A percentile compares a stretch with the other conserved stretches of the same genome.
Conservation (phyloP, 129 eudicot species). For the Chrysanthemum seticuspe region DNA sequence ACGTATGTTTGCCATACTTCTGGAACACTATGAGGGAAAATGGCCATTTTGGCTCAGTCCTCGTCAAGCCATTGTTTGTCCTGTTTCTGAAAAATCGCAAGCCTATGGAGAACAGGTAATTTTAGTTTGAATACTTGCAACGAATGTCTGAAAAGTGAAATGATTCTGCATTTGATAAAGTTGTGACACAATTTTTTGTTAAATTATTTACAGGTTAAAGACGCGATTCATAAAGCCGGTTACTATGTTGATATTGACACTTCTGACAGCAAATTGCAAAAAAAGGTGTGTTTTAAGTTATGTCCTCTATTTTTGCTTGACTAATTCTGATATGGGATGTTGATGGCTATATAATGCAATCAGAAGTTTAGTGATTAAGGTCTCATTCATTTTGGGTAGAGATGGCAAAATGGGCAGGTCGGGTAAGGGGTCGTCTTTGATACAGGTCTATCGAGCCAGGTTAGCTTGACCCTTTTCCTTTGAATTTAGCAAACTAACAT, state of each 20-base stretch:
- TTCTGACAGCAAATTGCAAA: constrained; percentile 65
- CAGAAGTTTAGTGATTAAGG: no score
- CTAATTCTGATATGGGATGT: no score
- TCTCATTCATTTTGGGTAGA: no score
- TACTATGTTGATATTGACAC: constrained; percentile 80
- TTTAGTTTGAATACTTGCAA: not conserved
- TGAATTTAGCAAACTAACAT: not conserved
- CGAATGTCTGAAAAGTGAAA: no score
- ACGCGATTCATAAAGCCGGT: constrained; percentile 70
- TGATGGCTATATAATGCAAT: no score
- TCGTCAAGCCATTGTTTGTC: constrained; percentile 91
- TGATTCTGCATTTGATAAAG: no score
- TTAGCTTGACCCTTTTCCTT: no score
- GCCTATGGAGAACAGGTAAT: constrained; percentile 73
- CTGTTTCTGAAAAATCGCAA: constrained; percentile 82
- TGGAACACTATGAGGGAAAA: constrained; percentile 95
- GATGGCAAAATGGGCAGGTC: no score
- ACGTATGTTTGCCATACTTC: constrained; percentile 91
- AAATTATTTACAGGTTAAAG: constrained; percentile 49
- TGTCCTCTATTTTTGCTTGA: not conserved
- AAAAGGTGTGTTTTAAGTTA: constrained; percentile 54
- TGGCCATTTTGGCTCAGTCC: constrained; percentile 99
- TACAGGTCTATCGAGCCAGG: no score
- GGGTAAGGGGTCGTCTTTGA: no score
- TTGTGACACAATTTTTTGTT: no score